phyloP scores from a whole-genome alignment of 345 rosid species.

The Geranium rotundifolium region DNA sequence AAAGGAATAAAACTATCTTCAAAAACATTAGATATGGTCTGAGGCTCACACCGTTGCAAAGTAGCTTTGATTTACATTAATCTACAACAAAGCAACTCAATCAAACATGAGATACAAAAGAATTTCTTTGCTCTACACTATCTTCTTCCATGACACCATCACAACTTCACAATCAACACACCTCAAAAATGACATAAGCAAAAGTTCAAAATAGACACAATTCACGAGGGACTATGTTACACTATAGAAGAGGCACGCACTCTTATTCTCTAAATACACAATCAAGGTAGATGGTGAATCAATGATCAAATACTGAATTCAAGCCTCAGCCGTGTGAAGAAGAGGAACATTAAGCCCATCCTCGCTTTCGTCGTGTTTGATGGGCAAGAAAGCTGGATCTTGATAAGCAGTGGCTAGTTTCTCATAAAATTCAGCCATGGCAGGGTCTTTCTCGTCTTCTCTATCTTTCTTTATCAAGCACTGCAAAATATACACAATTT shows the following conservation, averaged over 20 bases:
- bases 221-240: no score
- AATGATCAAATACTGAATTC: slow-evolving; percentile 4
- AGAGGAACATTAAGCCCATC: slow-evolving; percentile 36
- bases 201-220: no score
- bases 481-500: slow-evolving; percentile 28
- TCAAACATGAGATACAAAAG: not conserved
- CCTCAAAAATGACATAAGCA: no score
- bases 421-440: slow-evolving; percentile 46
- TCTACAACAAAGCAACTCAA: not conserved
- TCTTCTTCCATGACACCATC: no score
- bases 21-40: no score
- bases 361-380: slow-evolving; percentile 22
- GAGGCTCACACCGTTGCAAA: no score
- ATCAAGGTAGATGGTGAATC: not conserved
- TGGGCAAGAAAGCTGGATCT: slow-evolving; percentile 55
- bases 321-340: slow-evolving; percentile 26
- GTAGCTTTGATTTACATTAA: no score
- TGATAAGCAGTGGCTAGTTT: slow-evolving; percentile 48
- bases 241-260: no score
- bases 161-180: not conserved
- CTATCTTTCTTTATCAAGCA: slow-evolving; percentile 66
- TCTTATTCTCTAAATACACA: not conserved
- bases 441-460: slow-evolving; percentile 45
- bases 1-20: no score
- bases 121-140: not conserved